Conservation (phyloP, 73 alveolate genomes). For the Paramecium octaurelia region DNA sequence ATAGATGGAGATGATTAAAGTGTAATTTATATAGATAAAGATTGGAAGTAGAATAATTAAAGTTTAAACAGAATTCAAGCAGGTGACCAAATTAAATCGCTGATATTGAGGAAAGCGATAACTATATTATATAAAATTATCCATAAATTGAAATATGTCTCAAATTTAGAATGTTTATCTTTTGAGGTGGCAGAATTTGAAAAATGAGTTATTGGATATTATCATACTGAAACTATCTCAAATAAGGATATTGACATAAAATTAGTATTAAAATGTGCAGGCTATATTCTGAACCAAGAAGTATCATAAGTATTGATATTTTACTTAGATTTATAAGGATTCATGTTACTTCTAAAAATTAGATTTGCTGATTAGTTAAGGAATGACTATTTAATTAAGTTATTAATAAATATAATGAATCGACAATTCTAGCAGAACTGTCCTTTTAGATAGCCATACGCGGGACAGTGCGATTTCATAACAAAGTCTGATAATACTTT, state of each 20-base stretch:
- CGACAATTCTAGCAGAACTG: neutral
- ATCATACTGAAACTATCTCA: slow-evolving; percentile 15
- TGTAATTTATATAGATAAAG: neutral
- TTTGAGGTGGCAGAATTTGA: slow-evolving; percentile 51
- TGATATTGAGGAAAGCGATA: slow-evolving; percentile 28
- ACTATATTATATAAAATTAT: slow-evolving; percentile 4
- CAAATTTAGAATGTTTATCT: neutral
- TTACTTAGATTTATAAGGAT: neutral
- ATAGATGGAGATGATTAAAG: neutral
- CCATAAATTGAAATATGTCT: neutral
- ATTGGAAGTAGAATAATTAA: slow-evolving; percentile 30
- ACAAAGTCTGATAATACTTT: neutral
- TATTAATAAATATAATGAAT: neutral
- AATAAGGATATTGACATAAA: slow-evolving; percentile 34
- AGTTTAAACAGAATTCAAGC: slow-evolving; percentile 37
- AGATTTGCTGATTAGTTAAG: neutral
- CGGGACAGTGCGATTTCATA: neutral
- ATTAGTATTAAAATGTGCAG: slow-evolving; percentile 28
- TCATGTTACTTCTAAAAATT: neutral
- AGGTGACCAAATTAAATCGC: neutral
- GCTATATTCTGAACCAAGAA: slow-evolving; percentile 48
- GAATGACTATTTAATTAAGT: neutral
- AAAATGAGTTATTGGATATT: slow-evolving; percentile 26
- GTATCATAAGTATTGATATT: neutral
- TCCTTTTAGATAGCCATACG: neutral